Conservation (phyloP, 768 basidiomycete species). For the Lactarius psammicola region DNA sequence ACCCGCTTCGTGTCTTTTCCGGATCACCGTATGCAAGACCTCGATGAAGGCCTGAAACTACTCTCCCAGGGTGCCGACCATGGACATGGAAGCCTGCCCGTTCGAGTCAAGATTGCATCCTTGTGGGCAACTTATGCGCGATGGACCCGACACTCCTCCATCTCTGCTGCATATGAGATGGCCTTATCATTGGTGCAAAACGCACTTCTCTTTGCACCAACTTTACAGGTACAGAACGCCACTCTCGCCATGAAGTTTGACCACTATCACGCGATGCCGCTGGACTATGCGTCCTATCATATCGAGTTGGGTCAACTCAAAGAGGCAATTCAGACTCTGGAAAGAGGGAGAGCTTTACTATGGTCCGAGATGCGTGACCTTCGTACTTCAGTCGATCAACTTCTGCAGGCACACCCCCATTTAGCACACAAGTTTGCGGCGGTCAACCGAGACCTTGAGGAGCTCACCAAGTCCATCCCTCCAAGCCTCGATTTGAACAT, state of each 20-base stretch:
- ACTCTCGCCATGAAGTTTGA: neutral
- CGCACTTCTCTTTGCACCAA: too few relatives aligned
- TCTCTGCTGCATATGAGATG: too few relatives aligned
- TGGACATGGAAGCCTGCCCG: too few relatives aligned
- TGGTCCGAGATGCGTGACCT: neutral
- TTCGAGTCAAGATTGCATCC: too few relatives aligned
- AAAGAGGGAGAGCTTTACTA: neutral
- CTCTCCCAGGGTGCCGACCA: too few relatives aligned
- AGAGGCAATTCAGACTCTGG: neutral
- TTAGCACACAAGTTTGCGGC: neutral
- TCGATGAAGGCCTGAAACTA: too few relatives aligned
- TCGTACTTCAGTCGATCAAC: neutral
- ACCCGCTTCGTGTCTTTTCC: too few relatives aligned
- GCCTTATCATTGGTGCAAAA: too few relatives aligned
- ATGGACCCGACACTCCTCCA: too few relatives aligned
- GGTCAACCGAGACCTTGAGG: neutral
- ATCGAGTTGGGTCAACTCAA: neutral
- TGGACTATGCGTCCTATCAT: neutral
- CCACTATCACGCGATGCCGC: neutral
- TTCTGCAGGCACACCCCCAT: neutral
- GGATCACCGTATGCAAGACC: too few relatives aligned
- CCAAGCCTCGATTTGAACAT: neutral
- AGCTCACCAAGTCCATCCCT: neutral
- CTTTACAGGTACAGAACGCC: too few relatives aligned
- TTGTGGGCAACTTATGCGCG: too few relatives aligned